Percentiles rank a stretch among this genome's conserved stretches.
Evolutionary conservation across 768 basidiomycete species (phyloP).

Genomic region (Clitopilus hobsonii): DNA sequence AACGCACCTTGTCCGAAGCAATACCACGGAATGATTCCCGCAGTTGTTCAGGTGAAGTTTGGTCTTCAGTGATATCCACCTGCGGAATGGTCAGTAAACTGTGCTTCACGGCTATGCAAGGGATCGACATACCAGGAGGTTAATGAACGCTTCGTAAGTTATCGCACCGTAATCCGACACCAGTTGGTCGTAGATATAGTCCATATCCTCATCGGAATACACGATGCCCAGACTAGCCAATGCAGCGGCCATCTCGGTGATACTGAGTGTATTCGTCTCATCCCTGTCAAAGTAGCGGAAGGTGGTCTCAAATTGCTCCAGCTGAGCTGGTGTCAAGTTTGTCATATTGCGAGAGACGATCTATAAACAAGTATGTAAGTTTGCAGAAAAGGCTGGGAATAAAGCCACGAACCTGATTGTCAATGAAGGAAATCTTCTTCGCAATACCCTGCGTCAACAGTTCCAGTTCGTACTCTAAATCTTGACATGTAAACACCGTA

Average conservation of each 20-base stretch:
- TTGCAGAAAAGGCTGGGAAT: background rate
- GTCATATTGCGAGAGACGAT: constrained; percentile 92
- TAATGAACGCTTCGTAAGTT: constrained; percentile 91
- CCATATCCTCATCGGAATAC: constrained; percentile 89
- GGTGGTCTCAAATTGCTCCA: constrained; percentile 95
- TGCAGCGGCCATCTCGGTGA: constrained; percentile 89
- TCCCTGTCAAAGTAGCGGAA: constrained; percentile 98
- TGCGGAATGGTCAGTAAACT: constrained; percentile 21
- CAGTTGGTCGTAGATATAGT: constrained; percentile 77
- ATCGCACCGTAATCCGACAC: constrained; percentile 81
- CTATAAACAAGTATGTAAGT: constrained; percentile 32
- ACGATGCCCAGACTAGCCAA: constrained; percentile 92
- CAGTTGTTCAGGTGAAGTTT: constrained; percentile 88
- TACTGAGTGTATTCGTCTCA: constrained; percentile 79
- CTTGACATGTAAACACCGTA: constrained; percentile 84
- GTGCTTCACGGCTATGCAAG: background rate
- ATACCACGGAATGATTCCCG: constrained; percentile 92
- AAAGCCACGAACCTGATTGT: constrained; percentile 72
- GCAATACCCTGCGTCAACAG: constrained; percentile 74
- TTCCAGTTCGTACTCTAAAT: constrained; percentile 86
- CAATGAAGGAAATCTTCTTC: constrained; percentile 93
- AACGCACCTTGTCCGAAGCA: constrained; percentile 80
- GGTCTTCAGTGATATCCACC: constrained; percentile 96
- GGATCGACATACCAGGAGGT: constrained; percentile 64
- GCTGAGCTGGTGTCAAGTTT: constrained; percentile 90